A percentile compares a stretch with the other conserved stretches of the same genome.
Evolutionary conservation across 768 basidiomycete genomes (phyloP).

Genomic region (Daedaleopsis nitida): DNA sequence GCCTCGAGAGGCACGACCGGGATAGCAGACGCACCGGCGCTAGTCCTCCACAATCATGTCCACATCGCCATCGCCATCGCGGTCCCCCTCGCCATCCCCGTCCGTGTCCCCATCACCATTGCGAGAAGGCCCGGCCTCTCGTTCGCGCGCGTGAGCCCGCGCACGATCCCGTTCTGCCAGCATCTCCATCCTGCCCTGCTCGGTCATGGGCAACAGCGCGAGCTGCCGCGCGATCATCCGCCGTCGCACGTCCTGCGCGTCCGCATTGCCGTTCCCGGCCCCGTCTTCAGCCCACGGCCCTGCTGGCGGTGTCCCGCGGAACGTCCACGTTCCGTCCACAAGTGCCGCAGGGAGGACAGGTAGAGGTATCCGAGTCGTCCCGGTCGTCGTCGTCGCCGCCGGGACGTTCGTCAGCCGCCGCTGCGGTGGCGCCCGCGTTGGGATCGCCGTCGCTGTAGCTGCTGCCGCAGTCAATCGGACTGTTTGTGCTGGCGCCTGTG

Average conservation of each 20-base stretch:
- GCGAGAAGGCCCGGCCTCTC: too few relatives aligned
- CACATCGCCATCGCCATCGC: slow-evolving; percentile 7
- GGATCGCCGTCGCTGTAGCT: neutral
- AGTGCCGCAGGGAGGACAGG: neutral
- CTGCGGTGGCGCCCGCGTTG: neutral
- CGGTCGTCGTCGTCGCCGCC: neutral
- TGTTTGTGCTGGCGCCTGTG: too few relatives aligned
- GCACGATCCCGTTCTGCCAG: too few relatives aligned
- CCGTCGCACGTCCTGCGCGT: neutral
- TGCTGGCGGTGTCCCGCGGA: neutral
- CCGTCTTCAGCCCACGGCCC: neutral
- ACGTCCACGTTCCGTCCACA: neutral
- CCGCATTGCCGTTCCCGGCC: neutral
- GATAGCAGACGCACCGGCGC: too few relatives aligned
- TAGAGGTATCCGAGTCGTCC: neutral
- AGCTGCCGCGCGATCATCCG: neutral
- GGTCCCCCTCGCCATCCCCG: neutral
- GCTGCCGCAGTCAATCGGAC: neutral
- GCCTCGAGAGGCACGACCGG: too few relatives aligned
- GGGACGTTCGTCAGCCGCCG: neutral
- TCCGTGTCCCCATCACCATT: neutral
- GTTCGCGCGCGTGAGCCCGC: too few relatives aligned
- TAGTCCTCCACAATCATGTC: slow-evolving; percentile 15
- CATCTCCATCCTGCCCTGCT: too few relatives aligned
- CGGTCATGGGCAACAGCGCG: neutral